These are phyloP conservation scores for Oemleria cerasiformis DNA, from an alignment of 306 rosid species.

Conservation along the genomic window DNA sequence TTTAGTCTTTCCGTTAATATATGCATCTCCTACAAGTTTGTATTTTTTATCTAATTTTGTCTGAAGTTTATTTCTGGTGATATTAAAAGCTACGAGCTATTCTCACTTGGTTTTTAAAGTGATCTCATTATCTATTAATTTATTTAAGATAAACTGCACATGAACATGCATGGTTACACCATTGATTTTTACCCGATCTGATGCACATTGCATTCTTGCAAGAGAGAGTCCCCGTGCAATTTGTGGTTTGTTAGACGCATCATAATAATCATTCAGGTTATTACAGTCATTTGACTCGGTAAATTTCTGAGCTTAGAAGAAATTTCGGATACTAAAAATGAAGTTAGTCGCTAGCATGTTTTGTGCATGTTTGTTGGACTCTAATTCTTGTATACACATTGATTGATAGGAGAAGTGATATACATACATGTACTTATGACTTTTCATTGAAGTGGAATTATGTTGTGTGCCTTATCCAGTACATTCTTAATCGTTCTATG, in stretches of 20 bases:
- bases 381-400: not conserved
- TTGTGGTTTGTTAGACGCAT: no score
- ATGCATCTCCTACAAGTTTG: slow-evolving; percentile 3
- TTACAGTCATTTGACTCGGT: not conserved
- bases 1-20: not conserved
- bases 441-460: not conserved
- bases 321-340: not conserved
- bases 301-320: not conserved
- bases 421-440: not conserved
- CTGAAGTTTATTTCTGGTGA: not conserved
- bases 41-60: no score
- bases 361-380: not conserved
- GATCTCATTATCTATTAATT: not conserved
- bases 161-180: not conserved
- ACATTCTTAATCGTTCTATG: not conserved
- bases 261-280: not conserved
- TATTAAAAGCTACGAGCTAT: not conserved
- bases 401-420: not conserved
- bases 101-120: not conserved
- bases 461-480: not conserved
- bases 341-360: not conserved
- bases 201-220: not conserved
- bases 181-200: not conserved
- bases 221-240: no score
- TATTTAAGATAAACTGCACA: not conserved